These are phyloP conservation scores for Rhizopogon salebrosus DNA, from an alignment of 768 basidiomycete species.

Conservation along the genomic window DNA sequence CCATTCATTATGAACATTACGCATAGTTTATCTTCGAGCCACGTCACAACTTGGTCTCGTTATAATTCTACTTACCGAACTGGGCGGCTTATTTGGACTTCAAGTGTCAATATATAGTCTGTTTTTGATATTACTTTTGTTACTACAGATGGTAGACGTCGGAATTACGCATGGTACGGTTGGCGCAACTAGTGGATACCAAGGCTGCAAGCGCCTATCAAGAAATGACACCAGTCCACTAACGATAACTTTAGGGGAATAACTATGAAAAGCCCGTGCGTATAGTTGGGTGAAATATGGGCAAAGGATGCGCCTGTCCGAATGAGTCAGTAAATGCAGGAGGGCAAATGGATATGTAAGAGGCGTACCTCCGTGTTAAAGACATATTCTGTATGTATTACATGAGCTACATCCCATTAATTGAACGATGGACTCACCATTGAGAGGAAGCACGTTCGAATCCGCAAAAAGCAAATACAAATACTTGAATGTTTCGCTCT, in stretches of 20 bases:
- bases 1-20: constrained; percentile 10
- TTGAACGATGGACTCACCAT: constrained; percentile 44
- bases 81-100: constrained; percentile 8
- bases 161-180: background rate
- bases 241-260: background rate
- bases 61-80: constrained; percentile 12
- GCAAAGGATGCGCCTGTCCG: constrained; percentile 60
- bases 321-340: background rate
- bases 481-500: constrained; percentile 92
- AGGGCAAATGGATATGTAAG: background rate
- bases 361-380: constrained; percentile 83
- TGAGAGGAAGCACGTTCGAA: constrained; percentile 61
- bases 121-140: background rate
- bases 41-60: background rate
- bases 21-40: background rate
- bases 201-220: background rate
- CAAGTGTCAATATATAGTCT: background rate
- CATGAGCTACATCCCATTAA: constrained; percentile 5
- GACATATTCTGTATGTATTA: constrained; percentile 57
- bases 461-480: constrained; percentile 85
- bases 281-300: constrained; percentile 56
- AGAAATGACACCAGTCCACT: background rate
- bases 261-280: constrained; percentile 42
- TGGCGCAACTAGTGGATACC: background rate
- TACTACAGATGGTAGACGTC: background rate